These are phyloP conservation scores for Cryptosporidium bovis DNA, from an alignment of 169 alveolate species.

Conservation along the genomic window DNA sequence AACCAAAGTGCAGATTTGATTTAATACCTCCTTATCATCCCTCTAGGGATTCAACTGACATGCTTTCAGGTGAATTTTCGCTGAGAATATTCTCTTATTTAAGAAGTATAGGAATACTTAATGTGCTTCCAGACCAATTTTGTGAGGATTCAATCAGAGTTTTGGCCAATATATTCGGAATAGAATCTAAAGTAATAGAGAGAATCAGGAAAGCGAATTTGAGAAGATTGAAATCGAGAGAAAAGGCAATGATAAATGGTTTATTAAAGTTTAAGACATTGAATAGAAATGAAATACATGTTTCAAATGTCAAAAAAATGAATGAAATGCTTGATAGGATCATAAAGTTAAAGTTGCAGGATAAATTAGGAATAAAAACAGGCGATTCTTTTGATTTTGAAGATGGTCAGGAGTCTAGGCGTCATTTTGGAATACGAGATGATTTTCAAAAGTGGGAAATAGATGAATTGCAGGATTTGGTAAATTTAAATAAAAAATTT, in stretches of 20 bases:
- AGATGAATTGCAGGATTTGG: conserved; percentile 43
- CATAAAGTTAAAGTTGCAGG: conserved; percentile 32
- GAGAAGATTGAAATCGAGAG: conserved; percentile 17
- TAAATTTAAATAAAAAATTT: conserved; percentile 43
- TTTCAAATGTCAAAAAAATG: conserved; percentile 19
- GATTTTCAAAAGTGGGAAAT: conserved; percentile 29
- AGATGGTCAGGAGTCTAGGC: not conserved
- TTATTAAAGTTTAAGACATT: conserved; percentile 26
- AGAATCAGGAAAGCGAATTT: conserved; percentile 2
- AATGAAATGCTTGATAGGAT: conserved; percentile 52
- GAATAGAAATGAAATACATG: conserved; percentile 8
- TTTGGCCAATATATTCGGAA: conserved; percentile 17
- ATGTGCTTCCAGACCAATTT: conserved; percentile 45
- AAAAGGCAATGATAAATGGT: conserved; percentile 12
- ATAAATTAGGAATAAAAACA: conserved; percentile 21
- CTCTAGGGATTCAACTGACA: conserved; percentile 53
- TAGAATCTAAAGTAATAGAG: not conserved
- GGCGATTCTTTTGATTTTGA: not conserved
- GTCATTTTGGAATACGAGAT: not conserved
- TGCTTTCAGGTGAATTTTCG: conserved; percentile 60
- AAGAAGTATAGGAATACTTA: conserved; percentile 53
- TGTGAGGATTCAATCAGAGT: conserved; percentile 30
- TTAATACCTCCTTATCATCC: conserved; percentile 63
- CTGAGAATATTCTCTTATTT: conserved; percentile 54
- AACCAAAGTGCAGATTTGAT: conserved; percentile 51